Conservation (phyloP, 2,329 filamentous ascomycete species). For the Stachybotrys elegans region DNA sequence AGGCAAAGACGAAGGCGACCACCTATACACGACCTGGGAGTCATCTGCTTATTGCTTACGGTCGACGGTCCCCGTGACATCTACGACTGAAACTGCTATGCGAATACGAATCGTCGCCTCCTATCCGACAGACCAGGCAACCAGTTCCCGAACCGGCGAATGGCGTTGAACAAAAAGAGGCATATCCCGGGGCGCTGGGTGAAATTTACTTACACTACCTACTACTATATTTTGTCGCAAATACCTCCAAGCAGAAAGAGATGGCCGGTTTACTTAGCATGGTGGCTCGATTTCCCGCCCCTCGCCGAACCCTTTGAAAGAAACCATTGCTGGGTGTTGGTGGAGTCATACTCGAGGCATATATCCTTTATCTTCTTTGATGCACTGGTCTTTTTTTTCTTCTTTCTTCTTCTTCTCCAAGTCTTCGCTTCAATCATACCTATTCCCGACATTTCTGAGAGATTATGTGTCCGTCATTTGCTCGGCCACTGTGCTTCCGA, state of each 20-base stretch:
- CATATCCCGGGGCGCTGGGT: slow-evolving; percentile 32
- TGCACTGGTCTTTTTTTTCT: no score
- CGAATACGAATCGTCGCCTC: slow-evolving; percentile 28
- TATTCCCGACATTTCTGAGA: no score
- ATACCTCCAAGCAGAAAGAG: slow-evolving; percentile 9
- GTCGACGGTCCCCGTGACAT: no score
- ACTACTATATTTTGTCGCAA: slow-evolving; percentile 19
- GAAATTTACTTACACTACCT: slow-evolving; percentile 27
- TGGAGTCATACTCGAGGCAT: slow-evolving; percentile 11
- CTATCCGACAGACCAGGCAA: slow-evolving; percentile 25
- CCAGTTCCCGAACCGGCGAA: slow-evolving; percentile 31
- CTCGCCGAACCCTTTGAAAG: background rate
- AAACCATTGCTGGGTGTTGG: slow-evolving; percentile 1
- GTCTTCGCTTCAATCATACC: no score
- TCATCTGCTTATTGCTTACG: no score
- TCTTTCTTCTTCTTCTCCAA: background rate
- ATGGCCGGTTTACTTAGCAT: no score
- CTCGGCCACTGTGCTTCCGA: no score
- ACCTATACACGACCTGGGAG: no score
- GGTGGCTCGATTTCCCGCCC: slow-evolving; percentile 2
- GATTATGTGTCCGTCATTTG: no score
- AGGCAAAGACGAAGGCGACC: no score
- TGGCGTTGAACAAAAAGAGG: slow-evolving; percentile 32
- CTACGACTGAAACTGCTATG: slow-evolving; percentile 19
- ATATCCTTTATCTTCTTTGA: slow-evolving; percentile 2